These are phyloP conservation scores for Lachancea waltii DNA, from an alignment of 805 yeast species.

Conservation along the genomic window DNA sequence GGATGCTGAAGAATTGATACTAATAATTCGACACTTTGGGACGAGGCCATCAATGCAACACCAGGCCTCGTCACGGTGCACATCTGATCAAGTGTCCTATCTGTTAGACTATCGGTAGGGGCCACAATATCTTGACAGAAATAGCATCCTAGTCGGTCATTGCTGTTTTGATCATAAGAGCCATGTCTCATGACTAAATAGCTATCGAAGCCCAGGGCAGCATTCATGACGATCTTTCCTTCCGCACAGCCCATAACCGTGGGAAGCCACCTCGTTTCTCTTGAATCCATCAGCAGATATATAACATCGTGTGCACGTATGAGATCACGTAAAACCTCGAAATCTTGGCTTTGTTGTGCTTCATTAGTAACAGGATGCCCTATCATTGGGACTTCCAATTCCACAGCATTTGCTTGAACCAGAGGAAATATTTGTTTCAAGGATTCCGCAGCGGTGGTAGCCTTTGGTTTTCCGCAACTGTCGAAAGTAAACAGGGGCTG, in stretches of 20 bases:
- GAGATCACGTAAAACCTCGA: conserved; percentile 43
- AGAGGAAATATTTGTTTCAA: conserved; percentile 73
- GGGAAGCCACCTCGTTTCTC: conserved; percentile 98
- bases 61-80: conserved; percentile 99
- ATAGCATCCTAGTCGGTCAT: conserved; percentile 72
- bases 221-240: conserved; percentile 74
- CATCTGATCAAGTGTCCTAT: conserved; percentile 92
- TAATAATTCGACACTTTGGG: conserved; percentile 78
- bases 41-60: conserved; percentile 79
- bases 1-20: conserved; percentile 70
- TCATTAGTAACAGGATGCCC: conserved; percentile 78
- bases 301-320: conserved; percentile 67
- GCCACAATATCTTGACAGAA: conserved; percentile 95
- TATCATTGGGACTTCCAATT: conserved; percentile 86
- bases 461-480: conserved; percentile 84
- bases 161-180: conserved; percentile 26
- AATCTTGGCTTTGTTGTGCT: conserved; percentile 43
- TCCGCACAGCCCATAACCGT: conserved; percentile 67
- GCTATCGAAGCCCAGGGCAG: conserved; percentile 93
- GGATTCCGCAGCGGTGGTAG: conserved; percentile 67
- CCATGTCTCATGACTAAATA: conserved; percentile 95
- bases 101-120: conserved; percentile 81
- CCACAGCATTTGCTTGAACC: conserved; percentile 55
- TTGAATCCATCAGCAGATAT: conserved; percentile 82
- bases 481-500: conserved; percentile 79